Evolutionary conservation across 169 alveolate species (phyloP).

Genomic region (Cryptosporidium tyzzeri): DNA sequence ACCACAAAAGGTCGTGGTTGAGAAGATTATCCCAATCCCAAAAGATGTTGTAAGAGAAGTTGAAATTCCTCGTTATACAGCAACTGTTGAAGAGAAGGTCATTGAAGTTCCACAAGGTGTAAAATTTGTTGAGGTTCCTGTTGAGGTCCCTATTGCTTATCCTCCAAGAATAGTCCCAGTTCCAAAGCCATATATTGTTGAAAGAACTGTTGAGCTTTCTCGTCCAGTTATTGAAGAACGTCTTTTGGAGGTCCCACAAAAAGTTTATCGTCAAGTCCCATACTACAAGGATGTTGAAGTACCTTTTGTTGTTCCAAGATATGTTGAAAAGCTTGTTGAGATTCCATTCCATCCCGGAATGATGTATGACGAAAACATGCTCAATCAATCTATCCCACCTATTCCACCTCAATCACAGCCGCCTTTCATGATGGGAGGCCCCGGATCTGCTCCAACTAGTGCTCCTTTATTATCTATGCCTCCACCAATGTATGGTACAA

Average conservation of each 20-base stretch:
- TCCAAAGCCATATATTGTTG: constrained; percentile 85
- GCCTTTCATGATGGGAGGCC: constrained; percentile 48
- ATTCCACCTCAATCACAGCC: constrained; percentile 67
- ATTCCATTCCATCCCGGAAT: constrained; percentile 85
- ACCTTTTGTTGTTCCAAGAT: constrained; percentile 87
- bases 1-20: constrained; percentile 81
- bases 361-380: constrained; percentile 65
- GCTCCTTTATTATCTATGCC: constrained; percentile 73
- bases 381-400: constrained; percentile 64
- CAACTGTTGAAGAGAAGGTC: constrained; percentile 87
- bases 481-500: constrained; percentile 63
- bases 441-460: constrained; percentile 74
- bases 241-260: constrained; percentile 86
- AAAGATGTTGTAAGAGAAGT: constrained; percentile 85
- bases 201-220: constrained; percentile 85
- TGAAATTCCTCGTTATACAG: constrained; percentile 84
- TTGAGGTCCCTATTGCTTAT: constrained; percentile 87
- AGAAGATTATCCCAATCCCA: constrained; percentile 84
- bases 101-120: constrained; percentile 89
- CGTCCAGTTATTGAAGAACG: constrained; percentile 84
- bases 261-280: constrained; percentile 86
- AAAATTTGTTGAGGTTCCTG: constrained; percentile 88
- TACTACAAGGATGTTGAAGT: constrained; percentile 86
- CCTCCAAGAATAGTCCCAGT: constrained; percentile 88
- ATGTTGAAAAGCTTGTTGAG: constrained; percentile 86